Evolutionary conservation across 202 grass and related monocot species (phyloP).

Genomic region (Miscanthus sacchariflorus): DNA sequence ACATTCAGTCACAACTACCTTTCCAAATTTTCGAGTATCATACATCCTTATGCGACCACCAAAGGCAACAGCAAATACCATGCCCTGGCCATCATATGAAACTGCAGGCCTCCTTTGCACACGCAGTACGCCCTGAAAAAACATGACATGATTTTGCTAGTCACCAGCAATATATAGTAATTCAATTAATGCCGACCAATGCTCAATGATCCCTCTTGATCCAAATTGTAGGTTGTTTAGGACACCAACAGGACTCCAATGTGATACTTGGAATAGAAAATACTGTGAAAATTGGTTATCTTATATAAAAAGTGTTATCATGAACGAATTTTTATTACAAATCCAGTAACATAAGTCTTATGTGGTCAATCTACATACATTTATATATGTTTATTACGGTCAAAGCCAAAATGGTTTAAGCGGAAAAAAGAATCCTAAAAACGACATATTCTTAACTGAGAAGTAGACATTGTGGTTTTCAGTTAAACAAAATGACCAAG

Average conservation of each 20-base stretch:
- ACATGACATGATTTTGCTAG: conserved; percentile 31
- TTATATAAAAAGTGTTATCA: background rate
- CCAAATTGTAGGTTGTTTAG: background rate
- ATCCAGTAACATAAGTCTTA: background rate
- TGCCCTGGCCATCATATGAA: conserved; percentile 95
- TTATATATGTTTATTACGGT: background rate
- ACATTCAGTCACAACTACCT: conserved; percentile 57
- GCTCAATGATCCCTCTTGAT: background rate
- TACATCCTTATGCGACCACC: conserved; percentile 79
- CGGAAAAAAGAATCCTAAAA: background rate
- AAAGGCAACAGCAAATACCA: conserved; percentile 86
- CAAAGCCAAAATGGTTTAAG: background rate
- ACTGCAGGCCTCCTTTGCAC: conserved; percentile 89
- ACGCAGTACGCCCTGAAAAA: conserved; percentile 74
- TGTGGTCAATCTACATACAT: background rate
- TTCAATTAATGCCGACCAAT: background rate
- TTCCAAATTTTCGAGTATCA: conserved; percentile 87
- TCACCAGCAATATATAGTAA: background rate
- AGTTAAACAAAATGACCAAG: conserved; percentile 23
- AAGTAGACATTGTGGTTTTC: conserved; percentile 7
- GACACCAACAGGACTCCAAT: background rate
- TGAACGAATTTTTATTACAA: background rate
- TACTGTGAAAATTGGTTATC: background rate
- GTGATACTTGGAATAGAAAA: background rate
- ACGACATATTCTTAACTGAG: background rate